A percentile compares a stretch with the other conserved stretches of the same genome.
Evolutionary conservation across 2,329 filamentous ascomycete species (phyloP).

Genomic region (Hypoxylon sp.): DNA sequence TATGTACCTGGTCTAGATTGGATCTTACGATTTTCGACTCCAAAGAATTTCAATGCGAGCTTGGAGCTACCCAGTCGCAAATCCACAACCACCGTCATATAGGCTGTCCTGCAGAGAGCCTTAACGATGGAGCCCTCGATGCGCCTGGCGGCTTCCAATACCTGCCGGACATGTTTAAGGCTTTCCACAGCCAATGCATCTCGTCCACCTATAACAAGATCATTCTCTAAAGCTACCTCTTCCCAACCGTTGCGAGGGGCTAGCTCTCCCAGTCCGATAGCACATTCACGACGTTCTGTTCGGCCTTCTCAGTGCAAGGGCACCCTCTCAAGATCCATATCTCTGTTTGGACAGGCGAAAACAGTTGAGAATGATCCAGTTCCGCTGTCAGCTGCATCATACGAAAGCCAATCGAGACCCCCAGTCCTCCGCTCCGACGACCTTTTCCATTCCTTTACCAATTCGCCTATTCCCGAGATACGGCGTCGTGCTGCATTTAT

Average conservation of each 20-base stretch:
- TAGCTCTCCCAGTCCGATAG: slow-evolving; percentile 27
- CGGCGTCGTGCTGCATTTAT: slow-evolving; percentile 90
- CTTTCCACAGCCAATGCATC: slow-evolving; percentile 41
- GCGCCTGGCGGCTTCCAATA: slow-evolving; percentile 48
- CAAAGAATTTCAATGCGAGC: slow-evolving; percentile 22
- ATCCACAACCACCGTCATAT: slow-evolving; percentile 25
- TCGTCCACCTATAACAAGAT: slow-evolving; percentile 39
- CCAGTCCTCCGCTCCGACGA: slow-evolving; percentile 77
- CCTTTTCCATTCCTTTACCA: slow-evolving; percentile 92
- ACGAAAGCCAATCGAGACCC: slow-evolving; percentile 42
- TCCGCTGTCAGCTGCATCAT: slow-evolving; percentile 37
- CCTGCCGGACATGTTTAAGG: slow-evolving; percentile 52
- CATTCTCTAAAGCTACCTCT: slow-evolving; percentile 46
- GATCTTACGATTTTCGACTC: slow-evolving; percentile 17
- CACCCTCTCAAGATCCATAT: slow-evolving; percentile 46
- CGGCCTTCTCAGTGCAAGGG: slow-evolving; percentile 11
- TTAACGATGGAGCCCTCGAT: slow-evolving; percentile 52
- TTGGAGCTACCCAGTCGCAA: slow-evolving; percentile 22
- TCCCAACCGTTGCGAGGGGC: slow-evolving; percentile 28
- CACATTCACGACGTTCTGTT: slow-evolving; percentile 30
- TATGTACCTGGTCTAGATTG: slow-evolving; percentile 1
- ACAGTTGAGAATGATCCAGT: slow-evolving; percentile 37
- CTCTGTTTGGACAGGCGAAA: slow-evolving; percentile 50
- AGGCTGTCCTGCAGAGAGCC: slow-evolving; percentile 5
- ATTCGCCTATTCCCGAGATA: slow-evolving; percentile 90